These are phyloP conservation scores for Cyclaneusma minus DNA, from an alignment of 2,329 filamentous ascomycete species.

Conservation along the genomic window DNA sequence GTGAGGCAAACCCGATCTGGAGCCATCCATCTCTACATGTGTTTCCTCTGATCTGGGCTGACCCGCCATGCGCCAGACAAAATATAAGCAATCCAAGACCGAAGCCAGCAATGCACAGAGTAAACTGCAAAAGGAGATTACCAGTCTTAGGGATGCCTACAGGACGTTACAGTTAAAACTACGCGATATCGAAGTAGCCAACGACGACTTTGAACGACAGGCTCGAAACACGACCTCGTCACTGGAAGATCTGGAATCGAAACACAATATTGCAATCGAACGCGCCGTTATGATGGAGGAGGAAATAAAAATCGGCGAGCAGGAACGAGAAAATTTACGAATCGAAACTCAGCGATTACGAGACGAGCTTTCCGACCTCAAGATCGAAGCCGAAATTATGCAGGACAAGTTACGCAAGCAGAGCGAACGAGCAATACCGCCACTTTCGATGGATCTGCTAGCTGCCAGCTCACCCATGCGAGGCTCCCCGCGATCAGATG, in stretches of 20 bases:
- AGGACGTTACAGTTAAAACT: constrained; percentile 68
- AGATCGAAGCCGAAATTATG: constrained; percentile 87
- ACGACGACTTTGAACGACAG: constrained; percentile 95
- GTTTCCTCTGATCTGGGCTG: constrained; percentile 2
- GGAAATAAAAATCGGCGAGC: constrained; percentile 79
- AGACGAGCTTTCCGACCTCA: constrained; percentile 83
- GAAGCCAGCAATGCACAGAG: constrained; percentile 79
- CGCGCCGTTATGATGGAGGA: constrained; percentile 86
- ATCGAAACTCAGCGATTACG: constrained; percentile 83
- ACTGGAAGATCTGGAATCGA: constrained; percentile 90
- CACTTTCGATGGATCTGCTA: constrained; percentile 46
- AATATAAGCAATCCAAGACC: constrained; percentile 87
- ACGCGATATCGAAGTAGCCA: constrained; percentile 91
- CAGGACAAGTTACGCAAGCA: constrained; percentile 82
- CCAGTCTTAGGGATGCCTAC: constrained; percentile 70
- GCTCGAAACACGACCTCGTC: constrained; percentile 91
- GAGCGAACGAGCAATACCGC: constrained; percentile 38
- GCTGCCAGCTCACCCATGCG: constrained; percentile 58
- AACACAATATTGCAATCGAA: constrained; percentile 91
- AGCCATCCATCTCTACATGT: too few species aligned
- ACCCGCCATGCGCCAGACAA: constrained; percentile 36
- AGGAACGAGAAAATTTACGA: constrained; percentile 75
- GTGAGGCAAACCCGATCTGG: constrained; percentile 32
- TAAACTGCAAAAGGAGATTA: constrained; percentile 87
- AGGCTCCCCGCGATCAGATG: constrained; percentile 69